phyloP scores from a whole-genome alignment of 2,329 filamentous ascomycete genomes.

The Fusarium kyushuense region DNA sequence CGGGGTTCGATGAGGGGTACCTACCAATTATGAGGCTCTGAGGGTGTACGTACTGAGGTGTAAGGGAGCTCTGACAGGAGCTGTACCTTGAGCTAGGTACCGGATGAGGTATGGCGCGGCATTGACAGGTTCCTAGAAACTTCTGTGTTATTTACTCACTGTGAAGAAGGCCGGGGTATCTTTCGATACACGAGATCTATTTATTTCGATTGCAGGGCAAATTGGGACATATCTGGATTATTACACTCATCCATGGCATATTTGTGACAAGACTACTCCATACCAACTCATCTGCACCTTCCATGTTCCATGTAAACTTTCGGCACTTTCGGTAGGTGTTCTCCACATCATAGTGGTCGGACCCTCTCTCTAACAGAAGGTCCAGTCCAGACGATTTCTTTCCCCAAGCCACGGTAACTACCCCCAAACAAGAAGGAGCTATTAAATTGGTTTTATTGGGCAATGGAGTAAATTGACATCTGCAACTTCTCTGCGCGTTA shows the following conservation, averaged over 20 bases:
- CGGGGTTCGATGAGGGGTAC: conserved; percentile 21
- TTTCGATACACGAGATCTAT: conserved; percentile 4
- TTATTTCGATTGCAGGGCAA: neutral
- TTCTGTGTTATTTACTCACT: conserved; percentile 5
- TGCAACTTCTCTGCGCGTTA: conserved; percentile 15
- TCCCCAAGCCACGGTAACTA: conserved; percentile 19
- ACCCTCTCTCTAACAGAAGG: conserved; percentile 7
- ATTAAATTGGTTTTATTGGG: conserved; percentile 13
- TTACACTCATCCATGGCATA: too few relatives aligned
- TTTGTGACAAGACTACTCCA: neutral
- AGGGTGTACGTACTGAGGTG: too few relatives aligned
- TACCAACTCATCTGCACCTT: neutral
- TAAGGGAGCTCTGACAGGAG: neutral
- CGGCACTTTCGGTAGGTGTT: conserved; percentile 21
- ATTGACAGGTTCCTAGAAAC: conserved; percentile 16
- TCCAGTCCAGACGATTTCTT: conserved; percentile 4
- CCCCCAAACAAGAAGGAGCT: conserved; percentile 31
- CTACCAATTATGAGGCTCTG: conserved; percentile 34
- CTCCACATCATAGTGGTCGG: conserved; percentile 18
- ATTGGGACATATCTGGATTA: too few relatives aligned
- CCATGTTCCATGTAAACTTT: neutral
- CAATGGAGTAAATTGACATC: conserved; percentile 16
- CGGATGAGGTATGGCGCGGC: neutral
- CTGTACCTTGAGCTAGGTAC: neutral
- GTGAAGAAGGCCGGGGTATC: neutral